Conservation (phyloP, 805 yeast species). For the Ogataea methylovora region DNA sequence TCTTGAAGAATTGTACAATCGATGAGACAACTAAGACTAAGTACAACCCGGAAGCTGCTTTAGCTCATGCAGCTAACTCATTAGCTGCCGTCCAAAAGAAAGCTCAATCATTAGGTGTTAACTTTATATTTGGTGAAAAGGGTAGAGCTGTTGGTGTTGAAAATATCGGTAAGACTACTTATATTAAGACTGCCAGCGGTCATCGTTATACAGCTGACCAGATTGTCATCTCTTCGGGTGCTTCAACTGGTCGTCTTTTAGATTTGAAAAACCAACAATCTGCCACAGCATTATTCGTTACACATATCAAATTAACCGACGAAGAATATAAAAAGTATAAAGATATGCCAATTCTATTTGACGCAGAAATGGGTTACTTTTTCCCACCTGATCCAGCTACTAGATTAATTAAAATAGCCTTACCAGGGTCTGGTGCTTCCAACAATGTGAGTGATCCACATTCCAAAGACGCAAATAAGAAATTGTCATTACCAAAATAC, state of each 20-base stretch:
- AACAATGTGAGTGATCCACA: conserved; percentile 14
- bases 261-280: conserved; percentile 25
- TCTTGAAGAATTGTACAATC: background rate
- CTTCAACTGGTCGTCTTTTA: conserved; percentile 28
- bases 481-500: conserved; percentile 31
- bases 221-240: conserved; percentile 32
- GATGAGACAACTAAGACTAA: conserved; percentile 11
- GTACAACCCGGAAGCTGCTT: conserved; percentile 35
- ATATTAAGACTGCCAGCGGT: conserved; percentile 22
- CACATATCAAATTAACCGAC: conserved; percentile 30
- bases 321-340: conserved; percentile 29
- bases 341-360: conserved; percentile 36
- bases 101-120: conserved; percentile 24
- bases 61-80: conserved; percentile 34
- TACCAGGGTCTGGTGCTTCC: conserved; percentile 28
- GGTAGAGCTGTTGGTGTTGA: conserved; percentile 19
- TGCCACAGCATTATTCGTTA: conserved; percentile 32
- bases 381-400: conserved; percentile 42
- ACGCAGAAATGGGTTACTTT: conserved; percentile 38
- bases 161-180: conserved; percentile 7
- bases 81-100: conserved; percentile 23
- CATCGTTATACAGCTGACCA: conserved; percentile 24
- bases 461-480: conserved; percentile 2
- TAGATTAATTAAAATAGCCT: conserved; percentile 29
- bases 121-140: conserved; percentile 24